Base-by-base conservation (phyloP, 805 yeast species). In the Isabelozyma gotoi region DNA sequence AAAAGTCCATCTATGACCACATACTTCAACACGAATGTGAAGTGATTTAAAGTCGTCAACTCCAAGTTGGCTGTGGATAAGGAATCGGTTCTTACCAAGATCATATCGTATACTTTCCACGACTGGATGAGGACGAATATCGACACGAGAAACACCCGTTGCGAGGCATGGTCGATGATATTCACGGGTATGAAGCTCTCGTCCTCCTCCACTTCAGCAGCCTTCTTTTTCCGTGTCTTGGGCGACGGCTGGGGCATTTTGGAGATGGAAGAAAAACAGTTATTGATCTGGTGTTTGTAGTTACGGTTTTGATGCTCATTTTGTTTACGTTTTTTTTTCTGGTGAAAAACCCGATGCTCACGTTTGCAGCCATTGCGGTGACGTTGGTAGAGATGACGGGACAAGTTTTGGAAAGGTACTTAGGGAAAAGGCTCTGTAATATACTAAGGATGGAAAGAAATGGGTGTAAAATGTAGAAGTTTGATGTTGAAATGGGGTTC, bases 81-180 rank as follows among this genome's bases (percentile, higher is more conserved):
- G 10, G 34, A 44, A 14, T 72, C 76, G 19, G 78, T 72, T 52
- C 82, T 82, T 44, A 87, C 64, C 17, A 81, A 60, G 27, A 83
- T 65, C 34, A 87, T 63, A 58, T 88, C 96, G 52, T 85, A 87
- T 1, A 88, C 44, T 59, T 94, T 92, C 79, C 86, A 86, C n/a
- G 88, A 79, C 62, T 91, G 97, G n/a, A 92, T 73, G 27, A 86
- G 71, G 2, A 78, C 68, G 57, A 89, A 88, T 8, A 87, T 47
- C 1, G 88, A 77, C n/a, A 83, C 60, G 2, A 82, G 74, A 43
- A 88, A 75, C 29, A 81, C 62, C 47, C 96, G 71, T 62, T 92
- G 99, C 11, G 87, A 80, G 2, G 88, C 88, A 5, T 79, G 78
- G 49, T 89, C 96, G 19, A 91, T 58, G 2, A 82, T 68, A 5